Evolutionary conservation across 2,329 filamentous ascomycete species (phyloP).

Genomic region (Botrytis galanthina): DNA sequence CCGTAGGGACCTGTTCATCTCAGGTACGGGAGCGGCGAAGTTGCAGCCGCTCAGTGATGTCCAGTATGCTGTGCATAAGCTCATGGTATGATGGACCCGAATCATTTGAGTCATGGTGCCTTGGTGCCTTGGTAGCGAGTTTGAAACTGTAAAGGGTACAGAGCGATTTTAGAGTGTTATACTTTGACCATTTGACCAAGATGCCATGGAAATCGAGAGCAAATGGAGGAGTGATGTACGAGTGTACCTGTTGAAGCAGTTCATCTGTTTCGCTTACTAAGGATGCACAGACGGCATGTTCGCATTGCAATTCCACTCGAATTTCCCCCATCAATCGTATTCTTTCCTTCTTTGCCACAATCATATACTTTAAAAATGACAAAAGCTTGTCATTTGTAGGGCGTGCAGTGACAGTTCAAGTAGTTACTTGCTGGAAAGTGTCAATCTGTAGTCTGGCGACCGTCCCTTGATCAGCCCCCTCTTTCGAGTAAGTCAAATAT

Average conservation of each 20-base stretch:
- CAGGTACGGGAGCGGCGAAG: neutral
- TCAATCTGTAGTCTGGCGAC: neutral
- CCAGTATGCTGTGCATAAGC: neutral
- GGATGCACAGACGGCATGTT: conserved; percentile 1
- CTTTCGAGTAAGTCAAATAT: neutral
- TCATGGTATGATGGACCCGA: neutral
- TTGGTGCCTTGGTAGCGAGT: neutral
- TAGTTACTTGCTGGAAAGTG: neutral
- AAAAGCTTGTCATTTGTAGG: neutral
- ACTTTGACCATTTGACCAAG: neutral
- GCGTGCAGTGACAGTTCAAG: neutral
- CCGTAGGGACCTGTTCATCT: neutral
- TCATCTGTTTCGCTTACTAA: neutral
- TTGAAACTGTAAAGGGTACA: neutral
- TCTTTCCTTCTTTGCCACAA: neutral
- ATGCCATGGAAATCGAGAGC: neutral
- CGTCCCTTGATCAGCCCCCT: neutral
- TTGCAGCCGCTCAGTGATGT: neutral
- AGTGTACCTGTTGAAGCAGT: neutral
- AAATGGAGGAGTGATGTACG: neutral
- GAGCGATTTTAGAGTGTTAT: neutral
- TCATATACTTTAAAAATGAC: neutral
- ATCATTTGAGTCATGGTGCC: neutral
- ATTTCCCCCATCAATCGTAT: neutral
- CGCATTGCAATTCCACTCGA: neutral